Evolutionary conservation across 1,139 yeast species (phyloP).

Genomic region (Taphrina pruni): DNA sequence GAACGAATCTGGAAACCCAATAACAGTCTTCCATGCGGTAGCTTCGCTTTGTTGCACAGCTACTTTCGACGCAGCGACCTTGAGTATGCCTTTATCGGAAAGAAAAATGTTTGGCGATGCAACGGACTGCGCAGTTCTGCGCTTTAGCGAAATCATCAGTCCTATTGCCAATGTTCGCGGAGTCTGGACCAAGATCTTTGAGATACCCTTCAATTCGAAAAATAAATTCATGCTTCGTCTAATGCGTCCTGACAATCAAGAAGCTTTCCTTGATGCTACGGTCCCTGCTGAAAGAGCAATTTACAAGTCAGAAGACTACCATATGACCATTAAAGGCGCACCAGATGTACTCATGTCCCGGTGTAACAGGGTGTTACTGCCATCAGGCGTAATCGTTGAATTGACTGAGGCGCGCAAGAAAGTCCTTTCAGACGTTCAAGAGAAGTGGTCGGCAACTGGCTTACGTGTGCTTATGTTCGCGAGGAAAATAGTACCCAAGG

Average conservation of each 20-base stretch:
- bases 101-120: constrained; percentile 57
- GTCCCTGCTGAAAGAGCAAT: constrained; percentile 46
- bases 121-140: constrained; percentile 58
- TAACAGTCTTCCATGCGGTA: constrained; percentile 51
- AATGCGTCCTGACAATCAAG: constrained; percentile 52
- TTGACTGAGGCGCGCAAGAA: constrained; percentile 46
- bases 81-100: constrained; percentile 48
- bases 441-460: constrained; percentile 56
- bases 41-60: constrained; percentile 56
- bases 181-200: constrained; percentile 51
- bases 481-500: constrained; percentile 43
- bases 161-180: constrained; percentile 42
- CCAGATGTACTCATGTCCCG: constrained; percentile 58
- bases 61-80: constrained; percentile 48
- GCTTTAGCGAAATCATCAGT: constrained; percentile 52
- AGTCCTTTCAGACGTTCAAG: constrained; percentile 51
- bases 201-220: constrained; percentile 59
- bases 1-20: neutral
- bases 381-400: constrained; percentile 45
- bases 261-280: constrained; percentile 54
- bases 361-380: constrained; percentile 50
- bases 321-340: constrained; percentile 59
- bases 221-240: constrained; percentile 56
- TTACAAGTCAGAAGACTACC: constrained; percentile 51
- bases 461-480: constrained; percentile 57